phyloP scores from a whole-genome alignment of 2,329 filamentous ascomycete species.

The Teratosphaeria viscida region DNA sequence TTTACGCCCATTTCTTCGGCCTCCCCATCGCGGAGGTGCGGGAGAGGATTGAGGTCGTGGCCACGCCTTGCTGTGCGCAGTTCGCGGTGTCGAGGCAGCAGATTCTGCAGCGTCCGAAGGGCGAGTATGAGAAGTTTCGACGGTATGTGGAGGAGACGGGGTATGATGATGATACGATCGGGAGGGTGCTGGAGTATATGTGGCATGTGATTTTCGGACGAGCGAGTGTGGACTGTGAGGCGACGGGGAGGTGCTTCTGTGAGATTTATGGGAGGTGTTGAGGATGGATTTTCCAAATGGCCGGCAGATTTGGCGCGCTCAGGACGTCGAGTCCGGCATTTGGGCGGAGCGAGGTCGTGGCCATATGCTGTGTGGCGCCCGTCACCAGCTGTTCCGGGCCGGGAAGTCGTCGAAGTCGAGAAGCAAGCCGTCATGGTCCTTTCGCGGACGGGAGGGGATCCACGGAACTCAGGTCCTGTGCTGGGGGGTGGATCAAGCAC shows the following conservation, averaged over 20 bases:
- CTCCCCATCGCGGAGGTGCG: constrained; percentile 5
- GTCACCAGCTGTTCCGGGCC: background rate
- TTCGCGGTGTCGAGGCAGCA: constrained; percentile 25
- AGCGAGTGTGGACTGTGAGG: constrained; percentile 20
- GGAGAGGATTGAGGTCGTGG: constrained; percentile 9
- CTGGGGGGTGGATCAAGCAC: too few relatives aligned
- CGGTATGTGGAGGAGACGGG: constrained; percentile 39
- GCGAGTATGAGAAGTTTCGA: constrained; percentile 29
- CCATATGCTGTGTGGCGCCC: background rate
- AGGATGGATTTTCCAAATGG: background rate
- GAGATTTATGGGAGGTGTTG: constrained; percentile 21
- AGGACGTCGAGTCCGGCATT: background rate
- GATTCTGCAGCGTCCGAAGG: constrained; percentile 17
- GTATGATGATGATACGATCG: constrained; percentile 39
- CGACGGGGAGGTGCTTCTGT: constrained; percentile 16
- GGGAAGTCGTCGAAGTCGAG: background rate
- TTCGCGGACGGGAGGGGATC: background rate
- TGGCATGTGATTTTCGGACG: constrained; percentile 43
- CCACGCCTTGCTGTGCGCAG: constrained; percentile 20
- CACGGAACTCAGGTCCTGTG: background rate
- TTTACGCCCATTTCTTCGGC: constrained; percentile 17
- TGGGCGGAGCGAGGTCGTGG: background rate
- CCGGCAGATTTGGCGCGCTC: background rate
- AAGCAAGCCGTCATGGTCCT: background rate
- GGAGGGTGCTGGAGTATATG: constrained; percentile 47